Base-by-base conservation (phyloP, 345 rosid species). In the Cardamine resedifolia region DNA sequence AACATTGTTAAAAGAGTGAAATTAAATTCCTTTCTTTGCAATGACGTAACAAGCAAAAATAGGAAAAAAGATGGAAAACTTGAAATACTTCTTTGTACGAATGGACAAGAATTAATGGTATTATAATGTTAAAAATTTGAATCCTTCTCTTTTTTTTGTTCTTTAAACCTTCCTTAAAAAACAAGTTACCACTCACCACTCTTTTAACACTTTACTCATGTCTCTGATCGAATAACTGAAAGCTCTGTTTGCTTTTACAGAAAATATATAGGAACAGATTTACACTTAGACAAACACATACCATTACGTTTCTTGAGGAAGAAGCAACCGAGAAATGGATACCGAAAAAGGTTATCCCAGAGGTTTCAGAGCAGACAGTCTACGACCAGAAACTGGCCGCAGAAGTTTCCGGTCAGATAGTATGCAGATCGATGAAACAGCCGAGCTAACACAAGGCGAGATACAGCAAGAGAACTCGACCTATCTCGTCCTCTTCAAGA, bases 401-500 rank as follows among this genome's bases (percentile, higher is more conserved):
- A 50, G 4, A 38, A 76, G 71, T 50, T 76, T 76, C 24, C 28
- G 49, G 12, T 36, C 65, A 36, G 80, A 77, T 23, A 77, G 76
- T 65, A 58, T 65, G 67, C 72, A 48, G 36, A 6, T 39, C 41
- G 80, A 77, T 6, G 80, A 77, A 43, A 48, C 49, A 58, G 21
- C 20, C 31, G 71, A 69, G 55, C 63, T 41, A 53, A 38, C 36
- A 31, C 49, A 66, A 41, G 61, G 16, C 11, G 51, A 24, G 31
- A 56, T 53, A 44, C 33, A 15, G 18, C 74, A 24, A 68, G 75
- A 73, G 41, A 55, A 73, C 47, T 24, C 74, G 0, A 81, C 76
- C n/a, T 61, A 79, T 55, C 77, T 87, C 9, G 58, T 47, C 26
- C 78, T 89, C 51, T 85, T 83, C 78, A 83, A 76, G 77, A 82